Base-by-base conservation (phyloP, 108 stramenopile genomes). In the Craspedostauros australis region DNA sequence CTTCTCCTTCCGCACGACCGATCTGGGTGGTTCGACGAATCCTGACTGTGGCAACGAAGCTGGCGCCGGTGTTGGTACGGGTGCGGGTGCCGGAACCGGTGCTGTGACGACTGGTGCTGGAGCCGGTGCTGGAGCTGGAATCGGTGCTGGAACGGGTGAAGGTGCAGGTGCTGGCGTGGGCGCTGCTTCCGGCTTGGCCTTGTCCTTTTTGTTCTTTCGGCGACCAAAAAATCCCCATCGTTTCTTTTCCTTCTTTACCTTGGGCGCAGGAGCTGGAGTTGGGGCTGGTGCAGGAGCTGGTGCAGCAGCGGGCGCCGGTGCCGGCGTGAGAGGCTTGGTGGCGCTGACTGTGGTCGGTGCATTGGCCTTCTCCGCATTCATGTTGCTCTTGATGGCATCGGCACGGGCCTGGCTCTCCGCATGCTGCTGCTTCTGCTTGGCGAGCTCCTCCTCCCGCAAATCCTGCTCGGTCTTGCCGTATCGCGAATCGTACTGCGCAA, bases 281-380 rank as follows among this genome's bases (percentile, higher is more conserved):
- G 58, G 46, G 24, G 56, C 30, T 32, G 37, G 20, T 26, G 26
- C 15, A 8, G 51, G 51, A 37, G 51, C 51, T 52, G 51, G 51
- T n/a, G 58, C 46, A 19, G 58, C 47, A 21, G 47, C 58, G 3
- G 33, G 46, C 11, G 46, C 57, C 15, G 57, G 32, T 8, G 58
- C 7, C 0, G 58, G 46, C 39, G 58, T 38, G 8, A 37, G 38
- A 33, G 5, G 1, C 3, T 38, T 23, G n/a, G 36, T 47, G 12
- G 33, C 28, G 2, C n/a, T 27, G 16, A 18, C 31, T 34, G 28
- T 5, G 7, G 50, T 34, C 9, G 46, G 19, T 25, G 28, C 6
- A 30, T 36, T 12, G 24, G 25, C 21, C 4, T 52, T 34, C 34
- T 52, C 39, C 33, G n/a, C n/a, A n/a, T n/a, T n/a, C n/a, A n/a